These are phyloP conservation scores for Candida vaughaniae DNA, from an alignment of 805 yeast species.

Conservation along the genomic window DNA sequence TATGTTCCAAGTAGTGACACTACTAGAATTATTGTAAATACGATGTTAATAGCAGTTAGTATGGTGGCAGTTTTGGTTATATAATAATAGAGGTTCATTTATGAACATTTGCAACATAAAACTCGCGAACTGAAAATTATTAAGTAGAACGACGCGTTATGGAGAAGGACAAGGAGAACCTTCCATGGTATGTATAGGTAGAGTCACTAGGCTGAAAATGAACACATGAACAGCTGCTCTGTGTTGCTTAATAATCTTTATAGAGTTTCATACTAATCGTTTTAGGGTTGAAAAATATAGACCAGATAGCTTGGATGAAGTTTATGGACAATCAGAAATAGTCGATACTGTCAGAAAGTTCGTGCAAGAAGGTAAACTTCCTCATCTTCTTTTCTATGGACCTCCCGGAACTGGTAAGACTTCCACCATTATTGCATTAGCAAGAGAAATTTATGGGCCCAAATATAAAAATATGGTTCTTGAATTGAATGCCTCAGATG, in stretches of 20 bases:
- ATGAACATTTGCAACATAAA: no score
- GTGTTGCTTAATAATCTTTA: neutral
- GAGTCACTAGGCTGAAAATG: no score
- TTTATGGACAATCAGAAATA: slow-evolving; percentile 87
- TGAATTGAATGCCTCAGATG: slow-evolving; percentile 90
- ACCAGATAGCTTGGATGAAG: slow-evolving; percentile 79
- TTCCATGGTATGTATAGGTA: slow-evolving; percentile 56
- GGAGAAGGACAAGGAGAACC: slow-evolving; percentile 36
- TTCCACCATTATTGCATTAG: slow-evolving; percentile 80
- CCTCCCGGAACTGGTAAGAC: slow-evolving; percentile 96
- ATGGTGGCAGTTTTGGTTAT: neutral
- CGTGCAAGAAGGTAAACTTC: slow-evolving; percentile 77
- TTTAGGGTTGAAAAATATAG: slow-evolving; percentile 90
- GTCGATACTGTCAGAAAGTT: slow-evolving; percentile 83
- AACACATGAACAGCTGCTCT: no score
- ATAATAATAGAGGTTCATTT: no score
- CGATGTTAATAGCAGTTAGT: neutral
- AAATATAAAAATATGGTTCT: slow-evolving; percentile 84
- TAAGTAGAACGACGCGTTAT: slow-evolving; percentile 3
- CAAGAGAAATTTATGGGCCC: slow-evolving; percentile 78
- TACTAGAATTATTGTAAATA: neutral
- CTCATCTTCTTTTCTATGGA: slow-evolving; percentile 90
- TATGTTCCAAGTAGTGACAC: slow-evolving; percentile 3
- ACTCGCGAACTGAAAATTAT: no score
- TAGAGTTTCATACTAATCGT: slow-evolving; percentile 11